Percentiles rank a stretch among this genome's conserved stretches.
Evolutionary conservation across 768 basidiomycete species (phyloP).

Genomic region (Suillus americanus): DNA sequence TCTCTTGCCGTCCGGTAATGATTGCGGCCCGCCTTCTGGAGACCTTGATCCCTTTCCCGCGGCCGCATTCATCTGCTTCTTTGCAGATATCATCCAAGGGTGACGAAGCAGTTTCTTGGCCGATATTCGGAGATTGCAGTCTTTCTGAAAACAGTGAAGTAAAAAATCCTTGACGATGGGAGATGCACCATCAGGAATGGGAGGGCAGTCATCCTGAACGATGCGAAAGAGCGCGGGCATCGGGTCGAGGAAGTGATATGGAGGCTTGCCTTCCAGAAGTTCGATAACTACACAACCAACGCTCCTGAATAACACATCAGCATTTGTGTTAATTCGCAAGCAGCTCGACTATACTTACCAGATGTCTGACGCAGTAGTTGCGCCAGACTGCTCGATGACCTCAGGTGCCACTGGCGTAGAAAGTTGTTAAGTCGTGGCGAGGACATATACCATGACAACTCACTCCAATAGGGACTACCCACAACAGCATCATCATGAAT

Average conservation of each 20-base stretch:
- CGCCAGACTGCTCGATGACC: slow-evolving; percentile 97
- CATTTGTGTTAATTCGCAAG: slow-evolving; percentile 1
- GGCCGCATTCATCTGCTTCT: slow-evolving; percentile 61
- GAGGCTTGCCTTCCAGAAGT: slow-evolving; percentile 84
- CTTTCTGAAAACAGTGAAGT: slow-evolving; percentile 98
- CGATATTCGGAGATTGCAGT: slow-evolving; percentile 89
- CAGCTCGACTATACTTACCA: slow-evolving; percentile 53
- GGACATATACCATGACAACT: slow-evolving; percentile 29
- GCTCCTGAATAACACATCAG: slow-evolving; percentile 44
- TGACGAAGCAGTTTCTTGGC: slow-evolving; percentile 91
- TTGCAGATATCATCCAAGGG: slow-evolving; percentile 92
- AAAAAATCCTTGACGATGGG: slow-evolving; percentile 96
- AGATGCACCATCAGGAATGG: slow-evolving; percentile 93
- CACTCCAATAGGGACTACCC: slow-evolving; percentile 98
- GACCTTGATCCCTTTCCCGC: slow-evolving; percentile 25
- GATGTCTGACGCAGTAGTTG: slow-evolving; percentile 95
- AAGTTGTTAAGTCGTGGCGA: slow-evolving; percentile 8
- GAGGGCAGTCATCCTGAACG: slow-evolving; percentile 96
- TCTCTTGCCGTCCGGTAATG: slow-evolving; percentile 39
- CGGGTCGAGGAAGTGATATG: slow-evolving; percentile 93
- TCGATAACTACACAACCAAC: slow-evolving; percentile 99
- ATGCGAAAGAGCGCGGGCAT: slow-evolving; percentile 99
- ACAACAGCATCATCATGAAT: slow-evolving; percentile 90
- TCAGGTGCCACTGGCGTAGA: slow-evolving; percentile 85
- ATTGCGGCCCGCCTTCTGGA: slow-evolving; percentile 13